Conservation (phyloP, 345 rosid genomes). For the Gossypium stocksii region DNA sequence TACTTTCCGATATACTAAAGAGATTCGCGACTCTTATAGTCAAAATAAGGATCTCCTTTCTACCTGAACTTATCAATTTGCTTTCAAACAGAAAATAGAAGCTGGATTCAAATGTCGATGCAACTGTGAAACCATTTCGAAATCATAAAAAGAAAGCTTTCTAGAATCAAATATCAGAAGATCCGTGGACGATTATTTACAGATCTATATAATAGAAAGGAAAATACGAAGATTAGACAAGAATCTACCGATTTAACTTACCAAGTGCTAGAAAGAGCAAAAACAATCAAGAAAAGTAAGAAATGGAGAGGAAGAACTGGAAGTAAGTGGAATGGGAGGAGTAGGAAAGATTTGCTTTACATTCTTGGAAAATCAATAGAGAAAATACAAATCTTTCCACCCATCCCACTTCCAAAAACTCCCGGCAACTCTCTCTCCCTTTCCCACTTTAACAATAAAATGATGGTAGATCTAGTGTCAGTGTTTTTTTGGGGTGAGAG, state of each 20-base stretch:
- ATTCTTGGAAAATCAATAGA: not conserved
- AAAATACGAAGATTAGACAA: not conserved
- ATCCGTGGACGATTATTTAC: not conserved
- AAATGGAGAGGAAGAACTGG: conserved; percentile 4
- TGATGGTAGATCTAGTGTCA: not conserved
- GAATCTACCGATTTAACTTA: not conserved
- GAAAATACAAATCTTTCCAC: not conserved
- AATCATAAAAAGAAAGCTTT: not conserved
- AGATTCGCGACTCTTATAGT: not conserved
- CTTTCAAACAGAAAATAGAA: not conserved
- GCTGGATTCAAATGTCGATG: not conserved
- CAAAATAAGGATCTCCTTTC: not conserved
- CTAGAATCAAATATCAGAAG: not conserved
- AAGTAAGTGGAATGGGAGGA: conserved; percentile 13
- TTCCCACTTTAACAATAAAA: not conserved
- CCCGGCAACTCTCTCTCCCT: conserved; percentile 7
- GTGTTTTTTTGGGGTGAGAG: too few species aligned
- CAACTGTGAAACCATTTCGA: not conserved
- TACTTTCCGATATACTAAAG: not conserved
- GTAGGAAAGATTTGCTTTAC: conserved; percentile 7
- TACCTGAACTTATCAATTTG: not conserved
- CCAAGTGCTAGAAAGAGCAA: not conserved
- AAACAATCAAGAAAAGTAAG: not conserved
- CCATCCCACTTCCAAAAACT: conserved; percentile 5
- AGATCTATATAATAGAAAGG: not conserved